Evolutionary conservation across 2,329 filamentous ascomycete genomes (phyloP).

Genomic region (Hypoxylon sp.): DNA sequence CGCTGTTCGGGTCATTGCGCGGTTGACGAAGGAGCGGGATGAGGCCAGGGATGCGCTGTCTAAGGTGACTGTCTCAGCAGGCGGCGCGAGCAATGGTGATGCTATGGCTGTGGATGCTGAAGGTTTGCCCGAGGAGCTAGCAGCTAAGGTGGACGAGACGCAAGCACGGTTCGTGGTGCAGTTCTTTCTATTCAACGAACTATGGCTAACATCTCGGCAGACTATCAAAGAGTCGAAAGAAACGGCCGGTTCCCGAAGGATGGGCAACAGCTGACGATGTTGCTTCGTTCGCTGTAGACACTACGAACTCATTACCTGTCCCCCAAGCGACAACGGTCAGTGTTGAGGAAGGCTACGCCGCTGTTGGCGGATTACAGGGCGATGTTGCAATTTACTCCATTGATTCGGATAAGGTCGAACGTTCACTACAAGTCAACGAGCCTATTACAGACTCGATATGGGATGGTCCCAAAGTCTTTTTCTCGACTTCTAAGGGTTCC

Average conservation of each 20-base stretch:
- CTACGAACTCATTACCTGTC: constrained; percentile 64
- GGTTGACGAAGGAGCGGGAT: constrained; percentile 90
- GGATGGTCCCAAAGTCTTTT: constrained; percentile 77
- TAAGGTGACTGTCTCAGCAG: constrained; percentile 80
- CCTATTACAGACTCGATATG: constrained; percentile 77
- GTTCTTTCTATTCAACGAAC: constrained; percentile 34
- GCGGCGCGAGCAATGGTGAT: constrained; percentile 74
- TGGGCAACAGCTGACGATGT: constrained; percentile 87
- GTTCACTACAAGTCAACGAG: constrained; percentile 75
- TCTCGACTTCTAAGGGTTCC: constrained; percentile 81
- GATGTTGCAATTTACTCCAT: constrained; percentile 82
- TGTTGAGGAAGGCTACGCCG: constrained; percentile 73
- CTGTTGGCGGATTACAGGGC: constrained; percentile 82
- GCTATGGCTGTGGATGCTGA: constrained; percentile 93
- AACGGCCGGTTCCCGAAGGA: constrained; percentile 85
- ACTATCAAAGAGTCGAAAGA: constrained; percentile 89
- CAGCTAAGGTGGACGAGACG: constrained; percentile 81
- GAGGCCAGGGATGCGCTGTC: constrained; percentile 92
- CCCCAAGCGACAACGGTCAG: constrained; percentile 65
- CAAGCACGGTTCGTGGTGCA: constrained; percentile 78
- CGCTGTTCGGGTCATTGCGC: constrained; percentile 93
- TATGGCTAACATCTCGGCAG: constrained; percentile 61
- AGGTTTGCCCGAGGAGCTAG: constrained; percentile 79
- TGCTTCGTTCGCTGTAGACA: constrained; percentile 61
- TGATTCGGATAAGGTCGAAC: constrained; percentile 75